These are phyloP conservation scores for Tilletia walkeri DNA, from an alignment of 1,284 basidiomycete genomes.

Conservation along the genomic window DNA sequence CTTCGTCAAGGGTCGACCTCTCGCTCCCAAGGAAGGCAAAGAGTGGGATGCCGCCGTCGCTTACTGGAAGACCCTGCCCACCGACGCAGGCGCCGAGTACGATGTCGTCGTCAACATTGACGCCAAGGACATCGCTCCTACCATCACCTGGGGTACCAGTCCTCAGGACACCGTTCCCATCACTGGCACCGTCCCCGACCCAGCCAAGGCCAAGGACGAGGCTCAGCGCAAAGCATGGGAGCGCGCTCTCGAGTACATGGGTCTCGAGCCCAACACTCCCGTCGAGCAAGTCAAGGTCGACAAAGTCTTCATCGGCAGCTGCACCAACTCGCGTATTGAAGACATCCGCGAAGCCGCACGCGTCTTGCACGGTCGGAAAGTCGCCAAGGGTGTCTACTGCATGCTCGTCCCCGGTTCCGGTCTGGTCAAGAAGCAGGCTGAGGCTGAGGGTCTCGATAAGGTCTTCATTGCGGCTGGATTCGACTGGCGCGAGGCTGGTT, in stretches of 20 bases:
- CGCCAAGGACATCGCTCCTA: conserved; percentile 52
- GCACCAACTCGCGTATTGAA: conserved; percentile 55
- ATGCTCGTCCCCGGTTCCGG: conserved; percentile 55
- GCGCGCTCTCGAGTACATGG: conserved; percentile 53
- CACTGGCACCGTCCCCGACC: conserved; percentile 50
- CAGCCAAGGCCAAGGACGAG: conserved; percentile 43
- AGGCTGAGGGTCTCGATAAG: conserved; percentile 55
- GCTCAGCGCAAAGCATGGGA: conserved; percentile 39
- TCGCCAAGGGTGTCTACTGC: conserved; percentile 45
- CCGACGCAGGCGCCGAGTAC: conserved; percentile 49
- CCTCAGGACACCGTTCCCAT: conserved; percentile 52
- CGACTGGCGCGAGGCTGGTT: conserved; percentile 55
- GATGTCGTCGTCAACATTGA: conserved; percentile 49
- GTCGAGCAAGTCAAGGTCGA: conserved; percentile 54
- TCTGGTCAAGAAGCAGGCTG: conserved; percentile 54
- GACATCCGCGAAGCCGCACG: conserved; percentile 51
- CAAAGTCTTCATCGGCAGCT: conserved; percentile 55
- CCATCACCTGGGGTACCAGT: conserved; percentile 53
- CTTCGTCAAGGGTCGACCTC: conserved; percentile 52
- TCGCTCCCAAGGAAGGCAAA: conserved; percentile 46
- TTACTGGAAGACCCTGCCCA: conserved; percentile 52
- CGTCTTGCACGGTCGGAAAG: conserved; percentile 49
- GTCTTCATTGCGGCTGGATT: conserved; percentile 54
- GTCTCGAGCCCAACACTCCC: conserved; percentile 46
- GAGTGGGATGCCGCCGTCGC: conserved; percentile 49